A percentile compares a stretch with the other conserved stretches of the same genome.
Conservation (phyloP, 192 early-diverging fungal genomes). For the Backusella parvicylindrica region DNA sequence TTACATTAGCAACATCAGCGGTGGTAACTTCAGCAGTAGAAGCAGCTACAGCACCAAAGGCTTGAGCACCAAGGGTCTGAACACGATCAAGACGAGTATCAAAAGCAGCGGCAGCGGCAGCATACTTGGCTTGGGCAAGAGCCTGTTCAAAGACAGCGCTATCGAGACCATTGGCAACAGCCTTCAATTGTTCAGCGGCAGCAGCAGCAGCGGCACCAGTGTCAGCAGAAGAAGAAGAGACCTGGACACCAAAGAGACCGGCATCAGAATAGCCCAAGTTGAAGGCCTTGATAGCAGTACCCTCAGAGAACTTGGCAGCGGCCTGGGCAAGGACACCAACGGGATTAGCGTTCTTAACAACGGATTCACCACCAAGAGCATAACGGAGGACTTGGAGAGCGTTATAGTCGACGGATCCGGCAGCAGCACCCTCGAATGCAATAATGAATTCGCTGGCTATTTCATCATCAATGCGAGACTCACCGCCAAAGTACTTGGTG, state of each 20-base stretch:
- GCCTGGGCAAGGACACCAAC: constrained; percentile 63
- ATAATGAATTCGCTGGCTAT: constrained; percentile 66
- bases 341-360: constrained; percentile 62
- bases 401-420: constrained; percentile 56
- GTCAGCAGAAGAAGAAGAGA: constrained; percentile 56
- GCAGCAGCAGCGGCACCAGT: constrained; percentile 60
- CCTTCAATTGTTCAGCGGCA: constrained; percentile 57
- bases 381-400: constrained; percentile 60
- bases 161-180: constrained; percentile 43
- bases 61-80: constrained; percentile 48
- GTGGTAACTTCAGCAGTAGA: constrained; percentile 52
- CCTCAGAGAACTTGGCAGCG: constrained; percentile 49
- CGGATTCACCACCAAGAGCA: constrained; percentile 57
- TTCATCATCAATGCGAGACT: constrained; percentile 69
- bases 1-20: constrained; percentile 60
- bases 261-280: constrained; percentile 87
- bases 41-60: constrained; percentile 35
- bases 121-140: constrained; percentile 61
- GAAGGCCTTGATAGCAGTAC: constrained; percentile 69
- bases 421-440: constrained; percentile 73
- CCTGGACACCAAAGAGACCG: constrained; percentile 83
- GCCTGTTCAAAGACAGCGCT: constrained; percentile 62
- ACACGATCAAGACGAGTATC: constrained; percentile 46
- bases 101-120: constrained; percentile 38
- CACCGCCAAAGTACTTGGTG: constrained; percentile 82